These are phyloP conservation scores for Rubia yunnanensis DNA, from an alignment of 257 asterid species.

Conservation along the genomic window DNA sequence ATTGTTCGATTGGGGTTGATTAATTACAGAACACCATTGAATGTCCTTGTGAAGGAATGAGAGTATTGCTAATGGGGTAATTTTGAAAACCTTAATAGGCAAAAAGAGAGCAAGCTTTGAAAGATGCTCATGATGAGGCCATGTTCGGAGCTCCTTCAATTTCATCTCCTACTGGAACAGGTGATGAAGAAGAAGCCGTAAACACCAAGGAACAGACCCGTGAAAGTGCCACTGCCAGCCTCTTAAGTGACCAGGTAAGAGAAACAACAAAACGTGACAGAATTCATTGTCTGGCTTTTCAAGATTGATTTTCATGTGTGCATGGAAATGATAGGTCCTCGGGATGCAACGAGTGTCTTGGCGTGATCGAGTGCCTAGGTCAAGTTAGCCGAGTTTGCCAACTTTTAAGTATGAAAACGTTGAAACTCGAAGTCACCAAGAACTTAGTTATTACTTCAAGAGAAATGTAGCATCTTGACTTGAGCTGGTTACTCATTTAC, in stretches of 20 bases:
- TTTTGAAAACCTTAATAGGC: slow-evolving; percentile 27
- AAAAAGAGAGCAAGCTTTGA: slow-evolving; percentile 56
- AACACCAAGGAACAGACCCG: slow-evolving; percentile 13
- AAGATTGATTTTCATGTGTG: not conserved
- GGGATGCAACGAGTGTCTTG: slow-evolving; percentile 62
- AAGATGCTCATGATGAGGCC: slow-evolving; percentile 76
- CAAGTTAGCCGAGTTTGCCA: slow-evolving; percentile 10
- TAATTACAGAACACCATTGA: not conserved
- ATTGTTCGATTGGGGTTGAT: slow-evolving; percentile 1
- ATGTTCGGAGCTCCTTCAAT: slow-evolving; percentile 69
- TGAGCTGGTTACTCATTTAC: too few relatives aligned
- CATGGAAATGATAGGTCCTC: slow-evolving; percentile 34
- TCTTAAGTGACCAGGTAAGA: slow-evolving; percentile 66
- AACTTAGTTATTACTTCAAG: too few relatives aligned
- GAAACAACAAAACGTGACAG: not conserved
- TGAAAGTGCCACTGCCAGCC: slow-evolving; percentile 32
- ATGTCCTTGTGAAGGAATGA: not conserved
- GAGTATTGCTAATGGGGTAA: not conserved
- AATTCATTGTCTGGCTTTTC: not conserved
- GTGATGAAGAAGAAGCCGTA: slow-evolving; percentile 29
- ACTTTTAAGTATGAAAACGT: not conserved
- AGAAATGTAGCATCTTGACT: too few relatives aligned
- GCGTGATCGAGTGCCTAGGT: slow-evolving; percentile 64
- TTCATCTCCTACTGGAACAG: slow-evolving; percentile 28
- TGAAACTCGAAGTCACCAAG: too few relatives aligned